Percentiles rank a stretch among this genome's conserved stretches.
Evolutionary conservation across 176 grass and related monocot species (phyloP).

Genomic region (Hyparrhenia diplandra): DNA sequence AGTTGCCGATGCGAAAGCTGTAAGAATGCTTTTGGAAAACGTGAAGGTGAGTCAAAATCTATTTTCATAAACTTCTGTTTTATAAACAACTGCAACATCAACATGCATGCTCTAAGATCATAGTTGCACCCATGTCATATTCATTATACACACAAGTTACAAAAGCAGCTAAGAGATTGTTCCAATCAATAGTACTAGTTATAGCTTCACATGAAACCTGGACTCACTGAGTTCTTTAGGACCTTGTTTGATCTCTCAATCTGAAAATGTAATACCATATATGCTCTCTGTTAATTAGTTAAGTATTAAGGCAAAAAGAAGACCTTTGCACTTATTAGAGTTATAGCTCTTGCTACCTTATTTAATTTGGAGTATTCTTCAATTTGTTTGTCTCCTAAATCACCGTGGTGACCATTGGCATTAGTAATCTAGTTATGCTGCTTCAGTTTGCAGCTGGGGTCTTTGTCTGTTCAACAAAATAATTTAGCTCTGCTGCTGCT

Average conservation of each 20-base stretch:
- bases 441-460: conserved; percentile 10
- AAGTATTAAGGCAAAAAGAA: not conserved
- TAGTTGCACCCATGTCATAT: conserved; percentile 20
- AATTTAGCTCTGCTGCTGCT: conserved; percentile 12
- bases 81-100: not conserved
- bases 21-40: conserved; percentile 93
- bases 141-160: not conserved
- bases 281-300: not conserved
- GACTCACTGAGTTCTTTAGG: not conserved
- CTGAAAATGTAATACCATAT: not conserved
- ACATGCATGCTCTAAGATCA: conserved; percentile 2
- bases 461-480: not conserved
- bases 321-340: not conserved
- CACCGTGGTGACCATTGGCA: not conserved
- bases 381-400: not conserved
- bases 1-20: conserved; percentile 89
- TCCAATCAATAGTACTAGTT: conserved; percentile 1
- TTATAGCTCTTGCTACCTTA: not conserved
- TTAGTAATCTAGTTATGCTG: not conserved
- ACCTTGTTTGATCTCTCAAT: not conserved
- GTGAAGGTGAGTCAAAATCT: conserved; percentile 63
- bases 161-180: conserved; percentile 1
- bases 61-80: conserved; percentile 13
- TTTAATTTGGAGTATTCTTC: not conserved
- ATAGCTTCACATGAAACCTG: not conserved